Evolutionary conservation across 345 rosid species (phyloP).

Genomic region (Carallia brachiata): DNA sequence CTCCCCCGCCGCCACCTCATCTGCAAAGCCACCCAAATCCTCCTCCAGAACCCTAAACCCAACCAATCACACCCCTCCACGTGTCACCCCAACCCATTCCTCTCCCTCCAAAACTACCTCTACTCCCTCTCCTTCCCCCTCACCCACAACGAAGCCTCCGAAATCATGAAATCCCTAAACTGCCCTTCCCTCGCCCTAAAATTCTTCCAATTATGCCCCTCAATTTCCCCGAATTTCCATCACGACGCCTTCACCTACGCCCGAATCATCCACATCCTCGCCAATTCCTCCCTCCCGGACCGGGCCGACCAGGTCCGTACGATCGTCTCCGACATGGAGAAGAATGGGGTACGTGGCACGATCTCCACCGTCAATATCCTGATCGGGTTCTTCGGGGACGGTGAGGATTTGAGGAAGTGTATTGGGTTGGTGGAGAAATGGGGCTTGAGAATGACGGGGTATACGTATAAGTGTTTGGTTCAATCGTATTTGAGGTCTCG

Average conservation of each 20-base stretch:
- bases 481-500: constrained; percentile 77
- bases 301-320: constrained; percentile 47
- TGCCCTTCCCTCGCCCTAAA: constrained; percentile 59
- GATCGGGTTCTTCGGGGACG: constrained; percentile 59
- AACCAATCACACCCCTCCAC: not conserved
- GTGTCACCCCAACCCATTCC: constrained; percentile 32
- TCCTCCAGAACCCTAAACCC: constrained; percentile 35
- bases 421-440: constrained; percentile 59
- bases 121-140: constrained; percentile 57
- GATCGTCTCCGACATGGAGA: constrained; percentile 58
- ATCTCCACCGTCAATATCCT: constrained; percentile 78
- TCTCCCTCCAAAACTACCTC: constrained; percentile 53
- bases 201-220: constrained; percentile 63
- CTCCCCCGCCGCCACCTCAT: constrained; percentile 74
- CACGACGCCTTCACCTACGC: constrained; percentile 62
- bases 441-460: constrained; percentile 74
- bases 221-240: constrained; percentile 48
- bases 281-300: constrained; percentile 54
- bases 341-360: constrained; percentile 45
- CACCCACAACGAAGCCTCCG: constrained; percentile 73
- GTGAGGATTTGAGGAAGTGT: constrained; percentile 57
- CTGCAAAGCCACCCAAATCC: constrained; percentile 62
- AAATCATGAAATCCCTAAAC: constrained; percentile 77
- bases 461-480: constrained; percentile 75
- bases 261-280: constrained; percentile 67